Conservation (phyloP, 2,329 filamentous ascomycete genomes). For the Chrysosporium queenslandicum region DNA sequence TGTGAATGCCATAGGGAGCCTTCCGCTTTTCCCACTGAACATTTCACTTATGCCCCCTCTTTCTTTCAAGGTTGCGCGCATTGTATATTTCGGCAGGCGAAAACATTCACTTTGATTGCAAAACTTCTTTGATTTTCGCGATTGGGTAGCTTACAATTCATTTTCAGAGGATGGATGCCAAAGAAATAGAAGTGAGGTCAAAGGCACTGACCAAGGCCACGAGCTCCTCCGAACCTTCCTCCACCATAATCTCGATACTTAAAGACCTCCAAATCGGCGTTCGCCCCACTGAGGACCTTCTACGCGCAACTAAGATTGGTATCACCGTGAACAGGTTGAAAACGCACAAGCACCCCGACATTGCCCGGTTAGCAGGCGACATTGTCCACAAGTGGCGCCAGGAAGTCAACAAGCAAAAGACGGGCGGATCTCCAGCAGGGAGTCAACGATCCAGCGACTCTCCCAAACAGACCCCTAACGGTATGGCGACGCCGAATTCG, state of each 20-base stretch:
- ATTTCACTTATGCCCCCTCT: background rate
- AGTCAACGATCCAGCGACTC: slow-evolving; percentile 32
- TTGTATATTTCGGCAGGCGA: background rate
- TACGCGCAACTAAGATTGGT: slow-evolving; percentile 85
- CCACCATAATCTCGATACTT: slow-evolving; percentile 63
- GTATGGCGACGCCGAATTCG: slow-evolving; percentile 44
- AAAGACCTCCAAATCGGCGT: slow-evolving; percentile 70
- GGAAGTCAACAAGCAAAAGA: slow-evolving; percentile 42
- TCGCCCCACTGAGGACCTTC: slow-evolving; percentile 74
- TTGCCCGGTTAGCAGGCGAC: slow-evolving; percentile 65
- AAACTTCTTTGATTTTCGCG: background rate
- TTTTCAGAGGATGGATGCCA: slow-evolving; percentile 55
- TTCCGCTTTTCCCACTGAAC: background rate
- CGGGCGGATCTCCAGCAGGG: slow-evolving; percentile 31
- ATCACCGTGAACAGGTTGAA: slow-evolving; percentile 81
- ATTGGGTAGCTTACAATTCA: background rate
- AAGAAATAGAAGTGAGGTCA: slow-evolving; percentile 67
- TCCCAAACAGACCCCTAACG: slow-evolving; percentile 41
- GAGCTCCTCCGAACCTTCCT: slow-evolving; percentile 60
- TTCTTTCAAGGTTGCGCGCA: background rate
- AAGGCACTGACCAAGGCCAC: slow-evolving; percentile 73
- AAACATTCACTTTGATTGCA: background rate
- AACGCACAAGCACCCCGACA: slow-evolving; percentile 61
- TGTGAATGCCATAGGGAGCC: background rate
- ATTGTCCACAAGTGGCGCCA: slow-evolving; percentile 62